A percentile compares a stretch with the other conserved stretches of the same genome.
Conservation (phyloP, 108 stramenopile species). For the Conticribra weissflogii region DNA sequence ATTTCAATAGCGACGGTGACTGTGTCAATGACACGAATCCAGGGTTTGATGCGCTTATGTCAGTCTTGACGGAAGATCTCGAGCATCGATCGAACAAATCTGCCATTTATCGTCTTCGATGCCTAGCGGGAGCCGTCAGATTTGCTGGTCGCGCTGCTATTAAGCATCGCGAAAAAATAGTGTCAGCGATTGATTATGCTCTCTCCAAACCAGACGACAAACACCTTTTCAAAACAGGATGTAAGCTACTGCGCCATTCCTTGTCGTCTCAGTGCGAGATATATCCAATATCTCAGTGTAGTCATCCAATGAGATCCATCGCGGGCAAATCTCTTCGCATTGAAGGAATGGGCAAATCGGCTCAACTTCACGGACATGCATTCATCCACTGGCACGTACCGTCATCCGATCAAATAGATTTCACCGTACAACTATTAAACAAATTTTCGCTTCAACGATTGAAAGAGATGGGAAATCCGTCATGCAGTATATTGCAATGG, state of each 20-base stretch:
- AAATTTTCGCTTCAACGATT: constrained; percentile 30
- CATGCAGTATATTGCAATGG: constrained; percentile 40
- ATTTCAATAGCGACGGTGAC: constrained; percentile 16
- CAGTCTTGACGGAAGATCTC: constrained; percentile 69
- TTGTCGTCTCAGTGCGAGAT: constrained; percentile 81
- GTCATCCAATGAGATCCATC: constrained; percentile 35
- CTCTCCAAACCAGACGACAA: constrained; percentile 73
- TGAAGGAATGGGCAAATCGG: constrained; percentile 34
- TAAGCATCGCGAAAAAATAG: constrained; percentile 57
- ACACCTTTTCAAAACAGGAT: constrained; percentile 78
- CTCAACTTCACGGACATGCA: constrained; percentile 57
- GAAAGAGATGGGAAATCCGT: constrained; percentile 25
- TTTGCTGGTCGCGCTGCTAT: constrained; percentile 63
- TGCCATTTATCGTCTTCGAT: constrained; percentile 75
- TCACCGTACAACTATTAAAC: constrained; percentile 55
- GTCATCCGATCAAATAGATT: constrained; percentile 68
- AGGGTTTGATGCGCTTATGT: constrained; percentile 76
- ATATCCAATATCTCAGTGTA: constrained; percentile 57
- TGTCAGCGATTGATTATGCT: constrained; percentile 62
- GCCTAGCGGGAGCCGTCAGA: constrained; percentile 82
- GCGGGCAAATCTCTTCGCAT: constrained; percentile 4
- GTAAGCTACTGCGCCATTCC: constrained; percentile 85
- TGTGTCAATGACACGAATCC: constrained; percentile 46
- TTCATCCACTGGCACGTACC: constrained; percentile 84
- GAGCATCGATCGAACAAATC: constrained; percentile 74